phyloP scores from a whole-genome alignment of 805 yeast species.

The Limtongozyma cylindracea region DNA sequence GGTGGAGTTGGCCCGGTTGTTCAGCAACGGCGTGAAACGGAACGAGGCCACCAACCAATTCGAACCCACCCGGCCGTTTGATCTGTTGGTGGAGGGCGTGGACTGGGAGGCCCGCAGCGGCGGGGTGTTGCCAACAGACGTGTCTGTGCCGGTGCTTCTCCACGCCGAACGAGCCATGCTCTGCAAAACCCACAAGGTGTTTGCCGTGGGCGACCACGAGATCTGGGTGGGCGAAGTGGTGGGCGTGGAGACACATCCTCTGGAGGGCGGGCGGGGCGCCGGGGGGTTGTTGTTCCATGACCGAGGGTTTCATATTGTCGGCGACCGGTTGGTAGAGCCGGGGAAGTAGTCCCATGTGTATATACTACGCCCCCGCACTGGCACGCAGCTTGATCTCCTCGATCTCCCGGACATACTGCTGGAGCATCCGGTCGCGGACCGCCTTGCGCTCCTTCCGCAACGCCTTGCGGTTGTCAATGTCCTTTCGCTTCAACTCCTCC shows the following conservation, averaged over 20 bases:
- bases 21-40: slow-evolving; percentile 33
- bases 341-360: no score
- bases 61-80: no score
- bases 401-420: no score
- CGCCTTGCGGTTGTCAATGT: no score
- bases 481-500: no score
- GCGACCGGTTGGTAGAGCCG: slow-evolving; percentile 7
- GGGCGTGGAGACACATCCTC: slow-evolving; percentile 12
- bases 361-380: no score
- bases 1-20: slow-evolving; percentile 34
- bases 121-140: slow-evolving; percentile 20
- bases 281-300: slow-evolving; percentile 51
- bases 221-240: slow-evolving; percentile 68
- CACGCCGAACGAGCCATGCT: slow-evolving; percentile 35
- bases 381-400: no score
- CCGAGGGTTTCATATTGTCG: slow-evolving; percentile 26
- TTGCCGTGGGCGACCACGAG: slow-evolving; percentile 63
- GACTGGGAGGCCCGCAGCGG: slow-evolving; percentile 20
- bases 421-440: no score
- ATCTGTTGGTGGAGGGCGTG: slow-evolving; percentile 1
- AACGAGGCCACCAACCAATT: slow-evolving; percentile 6
- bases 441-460: no score
- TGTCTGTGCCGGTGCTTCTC: slow-evolving; percentile 26
- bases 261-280: slow-evolving; percentile 5
- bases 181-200: slow-evolving; percentile 25